Evolutionary conservation across 306 rosid species (phyloP).

Genomic region (Parietaria judaica): DNA sequence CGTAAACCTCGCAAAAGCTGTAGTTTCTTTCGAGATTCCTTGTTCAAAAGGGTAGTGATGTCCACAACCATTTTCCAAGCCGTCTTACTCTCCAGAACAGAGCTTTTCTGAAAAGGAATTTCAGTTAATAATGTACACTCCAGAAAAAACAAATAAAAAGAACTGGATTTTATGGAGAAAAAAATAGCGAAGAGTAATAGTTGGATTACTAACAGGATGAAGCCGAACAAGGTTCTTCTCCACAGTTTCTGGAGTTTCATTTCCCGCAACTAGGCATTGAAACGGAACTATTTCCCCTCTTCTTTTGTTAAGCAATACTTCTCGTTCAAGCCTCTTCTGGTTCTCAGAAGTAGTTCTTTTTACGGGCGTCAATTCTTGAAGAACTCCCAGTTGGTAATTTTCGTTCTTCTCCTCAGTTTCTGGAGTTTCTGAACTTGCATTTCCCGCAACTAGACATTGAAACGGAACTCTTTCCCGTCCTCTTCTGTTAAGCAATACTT

Average conservation of each 20-base stretch:
- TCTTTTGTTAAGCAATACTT: slow-evolving; percentile 21
- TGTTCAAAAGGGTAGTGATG: slow-evolving; percentile 60
- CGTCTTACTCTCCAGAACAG: slow-evolving; percentile 28
- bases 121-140: slow-evolving; percentile 12
- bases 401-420: too few relatives aligned
- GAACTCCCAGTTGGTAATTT: too few relatives aligned
- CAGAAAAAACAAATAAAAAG: slow-evolving; percentile 7
- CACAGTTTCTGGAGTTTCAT: slow-evolving; percentile 22
- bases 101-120: slow-evolving; percentile 34
- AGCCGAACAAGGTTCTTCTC: slow-evolving; percentile 15
- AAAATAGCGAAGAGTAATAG: slow-evolving; percentile 7
- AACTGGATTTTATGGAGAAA: slow-evolving; percentile 11
- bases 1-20: slow-evolving; percentile 76
- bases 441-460: slow-evolving; percentile 35
- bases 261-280: slow-evolving; percentile 35
- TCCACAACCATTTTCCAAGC: slow-evolving; percentile 75
- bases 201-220: slow-evolving; percentile 32
- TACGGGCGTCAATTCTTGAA: slow-evolving; percentile 25
- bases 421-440: slow-evolving; percentile 20
- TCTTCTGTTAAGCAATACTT: slow-evolving; percentile 20
- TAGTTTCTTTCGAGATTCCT: slow-evolving; percentile 70
- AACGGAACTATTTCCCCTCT: slow-evolving; percentile 44
- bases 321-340: slow-evolving; percentile 26
- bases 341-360: slow-evolving; percentile 33
- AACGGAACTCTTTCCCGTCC: slow-evolving; percentile 45